Conservation (phyloP, 345 rosid species). For the Euphorbia tirucalli region DNA sequence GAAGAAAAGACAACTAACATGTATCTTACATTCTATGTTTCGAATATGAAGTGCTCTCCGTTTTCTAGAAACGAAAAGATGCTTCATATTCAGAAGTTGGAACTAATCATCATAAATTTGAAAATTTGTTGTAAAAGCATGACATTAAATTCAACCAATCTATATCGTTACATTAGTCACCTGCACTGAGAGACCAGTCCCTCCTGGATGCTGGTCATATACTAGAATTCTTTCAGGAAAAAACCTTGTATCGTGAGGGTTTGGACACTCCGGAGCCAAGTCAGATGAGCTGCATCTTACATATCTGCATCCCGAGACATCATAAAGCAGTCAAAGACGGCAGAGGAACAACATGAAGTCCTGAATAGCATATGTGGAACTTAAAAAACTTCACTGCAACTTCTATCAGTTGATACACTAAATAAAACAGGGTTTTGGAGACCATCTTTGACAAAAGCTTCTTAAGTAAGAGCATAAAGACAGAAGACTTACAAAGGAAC, state of each 20-base stretch:
- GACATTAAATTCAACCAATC: not conserved
- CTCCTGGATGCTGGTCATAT: constrained; percentile 91
- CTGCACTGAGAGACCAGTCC: constrained; percentile 82
- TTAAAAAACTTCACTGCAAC: not conserved
- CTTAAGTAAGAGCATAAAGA: not conserved
- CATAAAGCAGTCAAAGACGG: constrained; percentile 9
- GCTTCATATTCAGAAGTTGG: not conserved
- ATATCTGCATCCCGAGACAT: constrained; percentile 42
- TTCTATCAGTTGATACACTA: not conserved
- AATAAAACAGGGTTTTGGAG: constrained; percentile 3
- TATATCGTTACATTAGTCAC: constrained; percentile 28
- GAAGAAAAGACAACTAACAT: not conserved
- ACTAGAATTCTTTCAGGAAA: constrained; percentile 71
- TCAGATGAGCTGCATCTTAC: constrained; percentile 78
- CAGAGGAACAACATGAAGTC: not conserved
- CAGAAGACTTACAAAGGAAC: constrained; percentile 60
- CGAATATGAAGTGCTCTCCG: not conserved
- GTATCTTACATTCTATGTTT: not conserved
- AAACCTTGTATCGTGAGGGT: constrained; percentile 55
- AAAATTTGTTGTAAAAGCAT: constrained; percentile 4
- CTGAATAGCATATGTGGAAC: not conserved
- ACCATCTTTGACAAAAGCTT: constrained; percentile 1
- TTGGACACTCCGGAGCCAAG: constrained; percentile 89
- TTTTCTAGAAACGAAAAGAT: not conserved
- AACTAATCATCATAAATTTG: not conserved